These are phyloP conservation scores for Calamus simplicifolius DNA, from an alignment of 176 grass and related monocot species.

Conservation along the genomic window DNA sequence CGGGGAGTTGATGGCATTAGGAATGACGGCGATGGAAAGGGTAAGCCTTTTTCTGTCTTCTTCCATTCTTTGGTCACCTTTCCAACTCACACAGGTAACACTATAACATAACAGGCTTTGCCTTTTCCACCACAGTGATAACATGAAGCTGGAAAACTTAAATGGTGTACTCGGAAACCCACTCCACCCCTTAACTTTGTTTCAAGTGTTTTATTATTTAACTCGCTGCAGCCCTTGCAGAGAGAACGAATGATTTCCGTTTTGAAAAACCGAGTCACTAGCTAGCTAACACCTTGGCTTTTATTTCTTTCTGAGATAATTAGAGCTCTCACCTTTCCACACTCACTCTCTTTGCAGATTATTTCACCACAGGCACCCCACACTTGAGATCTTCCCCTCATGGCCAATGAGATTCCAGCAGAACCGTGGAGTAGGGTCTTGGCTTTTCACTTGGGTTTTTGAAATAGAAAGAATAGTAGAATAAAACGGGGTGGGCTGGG, in stretches of 20 bases:
- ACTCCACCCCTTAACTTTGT: neutral
- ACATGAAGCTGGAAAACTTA: neutral
- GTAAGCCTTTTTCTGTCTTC: conserved; percentile 5
- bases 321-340: neutral
- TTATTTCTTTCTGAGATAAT: conserved; percentile 6
- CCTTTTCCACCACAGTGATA: conserved; percentile 6
- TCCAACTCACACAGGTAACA: neutral
- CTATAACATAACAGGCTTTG: neutral
- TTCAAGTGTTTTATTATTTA: neutral
- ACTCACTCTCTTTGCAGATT: conserved; percentile 8
- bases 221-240: neutral
- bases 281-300: conserved; percentile 5
- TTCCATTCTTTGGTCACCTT: neutral
- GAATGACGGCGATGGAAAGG: conserved; percentile 7
- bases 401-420: conserved; percentile 21
- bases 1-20: conserved; percentile 14
- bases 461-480: neutral
- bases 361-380: conserved; percentile 1
- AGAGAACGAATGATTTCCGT: conserved; percentile 16
- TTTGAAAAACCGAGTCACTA: neutral
- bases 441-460: neutral
- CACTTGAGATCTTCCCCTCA: conserved; percentile 21
- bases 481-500: neutral
- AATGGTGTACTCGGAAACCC: conserved; percentile 2
- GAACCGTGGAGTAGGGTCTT: conserved; percentile 12